A percentile compares a stretch with the other conserved stretches of the same genome.
Conservation (phyloP, 2,329 filamentous ascomycete species). For the Diaporthe velutina region DNA sequence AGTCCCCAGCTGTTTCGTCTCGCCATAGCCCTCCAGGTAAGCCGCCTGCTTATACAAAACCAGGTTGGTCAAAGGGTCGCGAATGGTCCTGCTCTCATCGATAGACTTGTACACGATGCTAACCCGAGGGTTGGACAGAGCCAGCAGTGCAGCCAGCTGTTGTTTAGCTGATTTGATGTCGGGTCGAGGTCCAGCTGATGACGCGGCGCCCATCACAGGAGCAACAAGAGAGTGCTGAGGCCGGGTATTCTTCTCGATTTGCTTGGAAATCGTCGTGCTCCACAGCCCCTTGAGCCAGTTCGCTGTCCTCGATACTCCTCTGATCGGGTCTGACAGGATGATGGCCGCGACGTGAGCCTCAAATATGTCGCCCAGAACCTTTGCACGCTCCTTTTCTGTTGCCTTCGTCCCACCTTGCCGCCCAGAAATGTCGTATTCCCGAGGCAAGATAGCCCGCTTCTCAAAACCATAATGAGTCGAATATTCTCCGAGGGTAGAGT, state of each 20-base stretch:
- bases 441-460: conserved; percentile 69
- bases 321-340: conserved; percentile 73
- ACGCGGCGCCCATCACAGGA: conserved; percentile 44
- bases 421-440: conserved; percentile 54
- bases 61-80: conserved; percentile 66
- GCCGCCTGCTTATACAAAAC: conserved; percentile 73
- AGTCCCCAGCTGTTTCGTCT: conserved; percentile 70
- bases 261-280: conserved; percentile 71
- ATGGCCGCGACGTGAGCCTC: conserved; percentile 90
- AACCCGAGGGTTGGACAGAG: conserved; percentile 32
- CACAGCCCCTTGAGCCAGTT: conserved; percentile 83
- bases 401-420: conserved; percentile 53
- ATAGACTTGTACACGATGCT: conserved; percentile 36
- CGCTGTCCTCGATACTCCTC: conserved; percentile 73
- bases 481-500: conserved; percentile 80
- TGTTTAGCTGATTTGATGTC: conserved; percentile 59
- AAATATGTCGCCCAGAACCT: conserved; percentile 88
- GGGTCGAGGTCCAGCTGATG: conserved; percentile 63
- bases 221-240: conserved; percentile 23
- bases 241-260: conserved; percentile 56
- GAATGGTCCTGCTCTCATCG: conserved; percentile 59
- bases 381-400: conserved; percentile 69
- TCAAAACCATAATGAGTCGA: conserved; percentile 79
- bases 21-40: conserved; percentile 78
- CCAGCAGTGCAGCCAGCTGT: conserved; percentile 50